These are phyloP conservation scores for Tulasnella sp. DNA, from an alignment of 768 basidiomycete species.

Conservation along the genomic window DNA sequence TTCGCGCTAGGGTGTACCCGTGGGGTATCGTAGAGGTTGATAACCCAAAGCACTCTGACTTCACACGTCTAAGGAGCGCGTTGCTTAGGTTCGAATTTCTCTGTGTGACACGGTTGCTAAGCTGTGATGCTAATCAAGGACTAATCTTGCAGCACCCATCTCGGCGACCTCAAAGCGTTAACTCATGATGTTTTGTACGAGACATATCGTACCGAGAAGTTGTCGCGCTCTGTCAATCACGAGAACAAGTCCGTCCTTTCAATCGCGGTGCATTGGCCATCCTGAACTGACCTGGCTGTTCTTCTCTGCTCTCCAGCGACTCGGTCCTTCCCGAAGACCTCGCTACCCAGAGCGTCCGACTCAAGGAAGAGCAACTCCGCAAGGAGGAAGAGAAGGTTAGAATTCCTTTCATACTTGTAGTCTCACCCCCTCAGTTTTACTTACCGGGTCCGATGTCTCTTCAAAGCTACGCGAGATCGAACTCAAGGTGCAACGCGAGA, in stretches of 20 bases:
- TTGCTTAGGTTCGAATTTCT: slow-evolving; percentile 59
- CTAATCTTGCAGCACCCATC: slow-evolving; percentile 56
- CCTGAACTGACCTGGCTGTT: slow-evolving; percentile 23
- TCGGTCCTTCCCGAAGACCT: slow-evolving; percentile 94
- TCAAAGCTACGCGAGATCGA: slow-evolving; percentile 88
- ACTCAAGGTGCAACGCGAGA: slow-evolving; percentile 94
- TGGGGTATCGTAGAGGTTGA: slow-evolving; percentile 99
- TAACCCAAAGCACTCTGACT: slow-evolving; percentile 99
- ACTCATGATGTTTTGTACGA: slow-evolving; percentile 89
- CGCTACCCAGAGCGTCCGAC: slow-evolving; percentile 89
- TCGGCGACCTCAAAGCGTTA: slow-evolving; percentile 87
- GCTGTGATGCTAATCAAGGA: background rate
- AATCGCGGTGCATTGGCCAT: background rate
- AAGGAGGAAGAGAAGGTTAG: slow-evolving; percentile 88
- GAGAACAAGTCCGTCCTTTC: slow-evolving; percentile 50
- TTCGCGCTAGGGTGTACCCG: slow-evolving; percentile 91
- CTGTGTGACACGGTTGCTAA: background rate
- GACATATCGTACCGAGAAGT: slow-evolving; percentile 95
- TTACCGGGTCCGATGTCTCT: slow-evolving; percentile 3
- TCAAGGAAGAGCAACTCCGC: slow-evolving; percentile 98
- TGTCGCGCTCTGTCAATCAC: slow-evolving; percentile 78
- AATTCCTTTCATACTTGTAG: background rate
- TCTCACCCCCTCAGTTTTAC: background rate
- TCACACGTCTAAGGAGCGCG: slow-evolving; percentile 83
- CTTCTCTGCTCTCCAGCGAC: slow-evolving; percentile 39